Base-by-base conservation (phyloP, 192 early-diverging fungal species). In the Backusella tuberculispora region DNA sequence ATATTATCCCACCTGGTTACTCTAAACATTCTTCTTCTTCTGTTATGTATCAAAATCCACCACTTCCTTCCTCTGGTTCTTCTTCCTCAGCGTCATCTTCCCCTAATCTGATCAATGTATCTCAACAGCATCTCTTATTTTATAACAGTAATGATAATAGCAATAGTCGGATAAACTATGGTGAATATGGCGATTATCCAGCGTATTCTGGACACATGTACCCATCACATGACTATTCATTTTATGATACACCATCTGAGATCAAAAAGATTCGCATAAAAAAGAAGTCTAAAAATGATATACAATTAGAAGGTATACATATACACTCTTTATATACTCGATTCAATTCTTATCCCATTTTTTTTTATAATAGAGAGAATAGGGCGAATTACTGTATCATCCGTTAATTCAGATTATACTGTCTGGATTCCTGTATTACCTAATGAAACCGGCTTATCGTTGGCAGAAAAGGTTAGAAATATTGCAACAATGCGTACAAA, bases 401-500 rank as follows among this genome's bases (percentile, higher is more conserved):
- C 79, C 8, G 64, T 80, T 4, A 80, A 80, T 21, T 37, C 60
- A 44, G 79, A 80, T 41, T 75, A 80, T 21, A 40, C 66, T 7
- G 79, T 80, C 0, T 80, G 79, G 79, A 80, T 80, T 13, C 41
- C 48, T 19, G 67, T 80, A 15, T 43, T 44, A 73, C 79, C 72
- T 6, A 73, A 60, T 0, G 79, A 80, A 42, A 80, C 79, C 15
- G 79, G 79, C 1, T 37, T 80, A 37, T 74, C 79, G 2, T 41
- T 80, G 6, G 79, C 75, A 9, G 72, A 80, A n/a, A 80, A 80
- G 42, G 76, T 76, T 21, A 72, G 76, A 44, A 66, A 47, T 3
- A 80, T 80, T 70, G 79, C 79, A 9, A 80, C 79, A 0, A 76
- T 76, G 24, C 66, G 79, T 13, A 80, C 79, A 4, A 40, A 72